Base-by-base conservation (phyloP, 1,139 yeast species). In the Arxiozyma bovina region DNA sequence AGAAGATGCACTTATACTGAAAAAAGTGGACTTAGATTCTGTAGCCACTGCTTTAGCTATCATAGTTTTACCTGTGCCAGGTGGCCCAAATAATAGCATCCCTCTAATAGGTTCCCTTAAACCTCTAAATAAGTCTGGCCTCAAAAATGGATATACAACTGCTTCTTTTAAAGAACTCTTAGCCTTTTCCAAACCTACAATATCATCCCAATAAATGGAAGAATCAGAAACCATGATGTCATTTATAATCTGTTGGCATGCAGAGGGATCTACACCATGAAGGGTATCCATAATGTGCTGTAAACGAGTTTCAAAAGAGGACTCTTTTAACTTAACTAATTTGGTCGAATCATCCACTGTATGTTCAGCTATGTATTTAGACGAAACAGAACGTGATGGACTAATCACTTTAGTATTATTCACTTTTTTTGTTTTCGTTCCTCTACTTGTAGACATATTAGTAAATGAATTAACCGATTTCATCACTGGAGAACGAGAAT, bases 11-110 rank as follows among this genome's bases (percentile, higher is more conserved):
- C 82, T 79, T 22, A 82, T 79, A 54, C 83, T 78, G 64, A 82
- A 82, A 63, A 82, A 82, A 0, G 86, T 81, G 1, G 85, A 80
- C 52, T 79, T 79, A 8, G 85, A 78, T 63, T 82, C 87, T 3
- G 84, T 80, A 1, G 86, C 87, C 27, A 82, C 85, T 0, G 87
- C 85, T 58, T 83, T 73, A 0, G 87, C 87, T 60, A 82, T 74
- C 86, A 82, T 81, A 0, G 75, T 72, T 57, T 73, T 73, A 55
- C 76, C 76, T 11, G 77, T 74, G 18, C 77, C 77, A 1, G 65
- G 85, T 1, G 87, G 87, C 0, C 87, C 87, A 69, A 81, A 82
- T 18, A 82, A 66, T 22, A 82, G 70, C 82, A 82, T 80, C 0
- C 87, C 86, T 57, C 83, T 69, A 0, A 83, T 78, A 1, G 87